Evolutionary conservation across 169 alveolate species (phyloP).

Genomic region (Pseudocohnilembus persalinus): DNA sequence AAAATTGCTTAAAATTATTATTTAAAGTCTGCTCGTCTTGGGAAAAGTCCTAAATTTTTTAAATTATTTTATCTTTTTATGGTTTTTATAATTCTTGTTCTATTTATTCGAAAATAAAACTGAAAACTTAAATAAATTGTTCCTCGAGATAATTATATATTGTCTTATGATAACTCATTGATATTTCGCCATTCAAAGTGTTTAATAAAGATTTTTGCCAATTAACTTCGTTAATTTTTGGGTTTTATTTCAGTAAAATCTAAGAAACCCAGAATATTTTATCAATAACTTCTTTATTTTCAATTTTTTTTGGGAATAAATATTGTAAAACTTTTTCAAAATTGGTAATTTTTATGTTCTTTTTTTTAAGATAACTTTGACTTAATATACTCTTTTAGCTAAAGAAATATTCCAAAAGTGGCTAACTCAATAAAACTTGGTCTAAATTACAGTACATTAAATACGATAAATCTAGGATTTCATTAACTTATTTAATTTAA

Average conservation of each 20-base stretch:
- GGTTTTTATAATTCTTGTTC: neutral
- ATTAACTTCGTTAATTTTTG: neutral
- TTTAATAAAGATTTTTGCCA: too few species aligned
- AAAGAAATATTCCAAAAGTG: neutral
- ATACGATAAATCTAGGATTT: neutral
- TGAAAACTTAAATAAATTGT: neutral
- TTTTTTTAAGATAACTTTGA: too few species aligned
- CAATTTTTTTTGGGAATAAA: neutral
- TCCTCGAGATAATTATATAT: neutral
- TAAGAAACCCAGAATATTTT: neutral
- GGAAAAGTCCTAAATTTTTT: neutral
- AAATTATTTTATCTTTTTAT: too few species aligned
- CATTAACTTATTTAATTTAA: too few species aligned
- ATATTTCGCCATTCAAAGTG: too few species aligned
- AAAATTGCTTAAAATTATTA: too few species aligned
- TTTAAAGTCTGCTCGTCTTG: neutral
- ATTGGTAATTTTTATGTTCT: neutral
- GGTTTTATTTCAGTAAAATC: neutral
- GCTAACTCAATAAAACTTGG: neutral
- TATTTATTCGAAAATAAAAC: neutral
- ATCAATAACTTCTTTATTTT: neutral
- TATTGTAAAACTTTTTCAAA: too few species aligned
- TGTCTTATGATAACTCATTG: neutral
- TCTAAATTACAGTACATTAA: neutral
- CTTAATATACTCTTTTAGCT: neutral